phyloP scores from a whole-genome alignment of 2,329 filamentous ascomycete genomes.

The Sarocladium kiliense region DNA sequence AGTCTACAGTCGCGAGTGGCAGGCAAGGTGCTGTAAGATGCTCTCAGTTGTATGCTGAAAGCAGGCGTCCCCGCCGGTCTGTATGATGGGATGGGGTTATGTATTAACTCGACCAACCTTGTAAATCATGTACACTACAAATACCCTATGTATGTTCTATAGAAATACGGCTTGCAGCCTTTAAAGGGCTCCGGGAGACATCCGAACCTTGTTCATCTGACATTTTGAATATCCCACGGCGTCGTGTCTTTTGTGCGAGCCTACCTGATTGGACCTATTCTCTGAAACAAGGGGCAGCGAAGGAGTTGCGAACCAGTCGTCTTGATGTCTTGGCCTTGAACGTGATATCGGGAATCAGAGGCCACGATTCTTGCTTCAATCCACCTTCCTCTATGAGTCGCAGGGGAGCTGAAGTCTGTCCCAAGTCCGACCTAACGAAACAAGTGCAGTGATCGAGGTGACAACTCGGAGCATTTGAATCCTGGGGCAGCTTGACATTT shows the following conservation, averaged over 20 bases:
- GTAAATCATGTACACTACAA: conserved; percentile 6
- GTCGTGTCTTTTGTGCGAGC: too few species aligned
- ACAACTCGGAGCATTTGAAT: too few species aligned
- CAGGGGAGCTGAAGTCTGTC: too few species aligned
- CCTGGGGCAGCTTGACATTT: too few species aligned
- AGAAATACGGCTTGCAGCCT: background rate
- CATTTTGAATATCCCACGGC: too few species aligned
- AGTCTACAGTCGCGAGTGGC: conserved; percentile 11
- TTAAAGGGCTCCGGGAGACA: background rate
- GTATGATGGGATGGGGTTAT: background rate
- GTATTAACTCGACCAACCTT: background rate
- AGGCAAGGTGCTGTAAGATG: conserved; percentile 2
- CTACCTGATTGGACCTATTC: too few species aligned
- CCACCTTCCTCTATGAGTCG: too few species aligned
- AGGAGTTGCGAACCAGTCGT: background rate
- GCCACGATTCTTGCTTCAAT: too few species aligned
- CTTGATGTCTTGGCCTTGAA: background rate
- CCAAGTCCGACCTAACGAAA: too few species aligned
- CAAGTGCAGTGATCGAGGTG: too few species aligned
- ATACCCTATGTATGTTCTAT: conserved; percentile 5
- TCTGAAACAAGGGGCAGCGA: background rate
- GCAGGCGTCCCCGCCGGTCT: background rate
- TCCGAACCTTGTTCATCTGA: too few species aligned
- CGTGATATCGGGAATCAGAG: too few species aligned
- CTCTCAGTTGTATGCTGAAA: background rate